Evolutionary conservation across 441 rosid genomes (phyloP).

Genomic region (Hura crepitans): DNA sequence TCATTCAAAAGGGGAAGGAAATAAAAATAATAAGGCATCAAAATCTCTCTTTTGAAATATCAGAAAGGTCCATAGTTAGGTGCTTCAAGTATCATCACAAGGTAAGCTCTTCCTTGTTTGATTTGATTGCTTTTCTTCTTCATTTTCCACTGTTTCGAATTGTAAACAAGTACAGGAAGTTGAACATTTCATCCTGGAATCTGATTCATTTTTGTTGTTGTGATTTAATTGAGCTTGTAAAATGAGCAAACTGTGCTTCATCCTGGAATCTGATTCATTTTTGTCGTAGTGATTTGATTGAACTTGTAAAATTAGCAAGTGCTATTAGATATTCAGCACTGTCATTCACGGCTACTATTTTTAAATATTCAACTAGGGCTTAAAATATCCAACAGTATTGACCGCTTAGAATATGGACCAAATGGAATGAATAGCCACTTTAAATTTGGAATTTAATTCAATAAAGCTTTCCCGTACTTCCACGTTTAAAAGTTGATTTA

Average conservation of each 20-base stretch:
- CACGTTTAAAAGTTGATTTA: neutral
- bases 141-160: neutral
- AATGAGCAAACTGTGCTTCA: neutral
- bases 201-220: too few relatives aligned
- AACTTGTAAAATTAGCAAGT: neutral
- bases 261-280: too few relatives aligned
- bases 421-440: neutral
- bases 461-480: neutral
- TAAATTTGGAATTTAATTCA: too few relatives aligned
- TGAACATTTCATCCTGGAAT: too few relatives aligned
- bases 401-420: neutral
- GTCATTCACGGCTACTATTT: neutral
- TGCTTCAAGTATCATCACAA: neutral
- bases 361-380: neutral
- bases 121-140: neutral
- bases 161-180: too few relatives aligned
- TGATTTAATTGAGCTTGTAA: too few relatives aligned
- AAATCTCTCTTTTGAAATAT: neutral
- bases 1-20: neutral
- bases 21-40: neutral
- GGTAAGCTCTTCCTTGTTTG: neutral
- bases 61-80: too few relatives aligned
- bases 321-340: neutral
- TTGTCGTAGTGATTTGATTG: too few relatives aligned
- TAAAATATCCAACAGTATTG: neutral